These are phyloP conservation scores for Cucurbita argyrosperma DNA, from an alignment of 306 rosid genomes.

Conservation along the genomic window DNA sequence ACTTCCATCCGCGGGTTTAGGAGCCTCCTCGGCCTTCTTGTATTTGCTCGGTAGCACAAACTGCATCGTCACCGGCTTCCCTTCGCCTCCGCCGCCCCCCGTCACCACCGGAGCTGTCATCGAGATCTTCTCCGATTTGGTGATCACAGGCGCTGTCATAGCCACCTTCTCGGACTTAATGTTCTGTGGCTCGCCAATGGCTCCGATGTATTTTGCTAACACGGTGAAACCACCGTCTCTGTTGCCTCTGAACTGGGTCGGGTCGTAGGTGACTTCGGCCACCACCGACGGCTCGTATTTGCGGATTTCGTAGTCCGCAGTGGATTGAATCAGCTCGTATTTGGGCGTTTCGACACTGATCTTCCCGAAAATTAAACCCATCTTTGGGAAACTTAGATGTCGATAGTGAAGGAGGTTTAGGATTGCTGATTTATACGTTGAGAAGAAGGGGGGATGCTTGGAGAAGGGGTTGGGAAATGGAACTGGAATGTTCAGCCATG, in stretches of 20 bases:
- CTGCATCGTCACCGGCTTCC: constrained; percentile 52
- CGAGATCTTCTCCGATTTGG: constrained; percentile 47
- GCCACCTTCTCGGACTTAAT: constrained; percentile 60
- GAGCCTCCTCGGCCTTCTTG: constrained; percentile 59
- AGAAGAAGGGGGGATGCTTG: not conserved
- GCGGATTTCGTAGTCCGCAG: constrained; percentile 56
- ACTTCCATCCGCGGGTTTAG: constrained; percentile 67
- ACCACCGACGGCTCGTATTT: constrained; percentile 40
- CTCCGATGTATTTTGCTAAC: constrained; percentile 74
- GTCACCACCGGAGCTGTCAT: constrained; percentile 84
- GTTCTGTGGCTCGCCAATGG: constrained; percentile 58
- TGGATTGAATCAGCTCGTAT: constrained; percentile 32
- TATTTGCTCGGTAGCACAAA: constrained; percentile 52
- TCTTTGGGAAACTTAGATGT: constrained; percentile 12
- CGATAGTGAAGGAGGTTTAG: not conserved
- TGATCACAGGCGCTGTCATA: constrained; percentile 74
- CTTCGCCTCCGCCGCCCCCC: constrained; percentile 5
- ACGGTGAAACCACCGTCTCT: constrained; percentile 71
- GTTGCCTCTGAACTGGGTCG: constrained; percentile 56
- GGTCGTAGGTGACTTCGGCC: constrained; percentile 66
- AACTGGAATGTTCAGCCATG: not conserved
- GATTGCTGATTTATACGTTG: not conserved
- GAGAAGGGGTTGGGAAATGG: not conserved
- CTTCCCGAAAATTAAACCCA: constrained; percentile 83
- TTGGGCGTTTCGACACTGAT: constrained; percentile 50